Percentiles rank a stretch among this genome's conserved stretches.
These are phyloP conservation scores for Russula lepida DNA, from an alignment of 768 basidiomycete species.

Conservation along the genomic window DNA sequence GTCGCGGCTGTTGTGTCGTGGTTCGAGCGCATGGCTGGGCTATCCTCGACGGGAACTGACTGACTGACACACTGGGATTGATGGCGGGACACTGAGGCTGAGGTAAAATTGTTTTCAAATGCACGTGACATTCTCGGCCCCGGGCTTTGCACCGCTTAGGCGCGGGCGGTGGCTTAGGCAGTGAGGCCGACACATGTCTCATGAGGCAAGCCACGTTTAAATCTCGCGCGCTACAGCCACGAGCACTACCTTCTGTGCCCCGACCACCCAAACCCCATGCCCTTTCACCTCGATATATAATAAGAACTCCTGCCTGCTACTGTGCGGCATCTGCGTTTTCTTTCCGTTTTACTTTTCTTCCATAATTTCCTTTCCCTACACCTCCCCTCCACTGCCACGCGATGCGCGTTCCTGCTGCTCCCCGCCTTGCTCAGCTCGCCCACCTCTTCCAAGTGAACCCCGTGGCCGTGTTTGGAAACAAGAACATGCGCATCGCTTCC, in stretches of 20 bases:
- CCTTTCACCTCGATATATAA: slow-evolving; percentile 9
- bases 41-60: slow-evolving; percentile 22
- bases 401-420: slow-evolving; percentile 13
- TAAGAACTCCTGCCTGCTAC: slow-evolving; percentile 1
- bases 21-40: slow-evolving; percentile 69
- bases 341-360: background rate
- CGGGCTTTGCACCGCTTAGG: background rate
- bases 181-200: slow-evolving; percentile 1
- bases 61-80: background rate
- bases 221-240: slow-evolving; percentile 3
- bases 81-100: too few species aligned
- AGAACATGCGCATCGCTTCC: background rate
- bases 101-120: too few species aligned
- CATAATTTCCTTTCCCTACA: background rate
- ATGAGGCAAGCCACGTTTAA: slow-evolving; percentile 11
- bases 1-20: slow-evolving; percentile 59
- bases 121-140: background rate
- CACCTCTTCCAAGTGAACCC: slow-evolving; percentile 7
- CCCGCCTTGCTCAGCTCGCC: slow-evolving; percentile 6
- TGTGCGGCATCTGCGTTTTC: slow-evolving; percentile 7
- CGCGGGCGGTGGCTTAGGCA: background rate
- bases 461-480: background rate
- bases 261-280: slow-evolving; percentile 9
- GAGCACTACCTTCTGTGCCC: background rate
- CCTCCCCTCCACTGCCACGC: slow-evolving; percentile 6